A percentile compares a stretch with the other conserved stretches of the same genome.
Conservation (phyloP, 345 rosid genomes). For the Heritiera fomes region DNA sequence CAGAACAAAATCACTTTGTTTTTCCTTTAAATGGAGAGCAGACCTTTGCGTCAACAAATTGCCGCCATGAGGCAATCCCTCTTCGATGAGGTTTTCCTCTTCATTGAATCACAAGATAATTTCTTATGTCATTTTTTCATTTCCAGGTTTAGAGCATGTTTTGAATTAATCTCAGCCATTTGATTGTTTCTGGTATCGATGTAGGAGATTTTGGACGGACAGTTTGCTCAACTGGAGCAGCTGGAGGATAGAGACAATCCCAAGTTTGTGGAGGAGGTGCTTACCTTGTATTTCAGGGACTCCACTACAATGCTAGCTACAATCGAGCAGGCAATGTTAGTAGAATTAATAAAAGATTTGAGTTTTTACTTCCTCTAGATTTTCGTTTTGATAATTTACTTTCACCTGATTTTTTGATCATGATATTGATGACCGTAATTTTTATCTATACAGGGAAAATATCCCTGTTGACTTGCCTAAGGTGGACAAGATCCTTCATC, state of each 20-base stretch:
- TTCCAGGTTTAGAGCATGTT: background rate
- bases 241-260: background rate
- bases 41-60: background rate
- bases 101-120: background rate
- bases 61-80: conserved; percentile 11
- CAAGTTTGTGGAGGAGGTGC: background rate
- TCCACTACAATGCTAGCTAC: conserved; percentile 16
- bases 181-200: background rate
- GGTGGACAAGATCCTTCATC: conserved; percentile 26
- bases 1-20: background rate
- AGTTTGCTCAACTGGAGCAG: background rate
- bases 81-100: background rate
- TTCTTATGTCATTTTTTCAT: background rate
- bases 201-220: background rate
- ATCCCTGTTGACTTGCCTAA: conserved; percentile 19
- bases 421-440: background rate
- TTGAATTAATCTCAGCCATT: too few species aligned
- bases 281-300: conserved; percentile 1
- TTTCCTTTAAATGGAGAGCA: background rate
- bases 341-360: background rate
- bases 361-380: background rate
- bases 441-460: conserved; percentile 15
- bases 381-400: background rate
- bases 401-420: too few species aligned
- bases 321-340: conserved; percentile 34